Conservation (phyloP, 2,329 filamentous ascomycete genomes). For the Madurella mycetomatis region DNA sequence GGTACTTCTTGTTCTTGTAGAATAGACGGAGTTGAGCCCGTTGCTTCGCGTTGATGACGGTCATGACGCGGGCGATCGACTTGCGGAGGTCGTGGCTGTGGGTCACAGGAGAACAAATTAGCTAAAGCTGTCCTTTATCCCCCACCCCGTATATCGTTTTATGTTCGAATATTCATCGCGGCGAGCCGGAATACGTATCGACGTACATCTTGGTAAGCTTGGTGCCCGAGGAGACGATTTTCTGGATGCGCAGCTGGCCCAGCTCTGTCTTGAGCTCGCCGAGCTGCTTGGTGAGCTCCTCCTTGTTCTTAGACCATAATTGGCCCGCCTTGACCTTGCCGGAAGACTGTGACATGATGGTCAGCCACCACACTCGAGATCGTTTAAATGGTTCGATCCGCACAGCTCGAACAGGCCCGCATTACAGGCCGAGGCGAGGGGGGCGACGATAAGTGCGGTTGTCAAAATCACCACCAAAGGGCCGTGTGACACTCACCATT, state of each 20-base stretch:
- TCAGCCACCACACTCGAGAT: conserved; percentile 24
- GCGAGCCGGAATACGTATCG: conserved; percentile 16
- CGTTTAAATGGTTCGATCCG: conserved; percentile 8
- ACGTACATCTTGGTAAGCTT: conserved; percentile 98
- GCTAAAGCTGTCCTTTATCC: conserved; percentile 7
- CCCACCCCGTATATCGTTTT: neutral
- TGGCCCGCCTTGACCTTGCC: conserved; percentile 86
- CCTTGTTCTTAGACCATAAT: conserved; percentile 99
- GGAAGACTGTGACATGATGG: conserved; percentile 48
- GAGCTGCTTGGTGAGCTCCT: conserved; percentile 93
- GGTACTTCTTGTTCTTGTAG: conserved; percentile 99
- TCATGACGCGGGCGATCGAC: conserved; percentile 97
- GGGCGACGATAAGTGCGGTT: neutral
- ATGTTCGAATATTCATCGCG: neutral
- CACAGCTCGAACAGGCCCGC: conserved; percentile 33
- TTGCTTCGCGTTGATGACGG: conserved; percentile 99
- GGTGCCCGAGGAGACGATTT: conserved; percentile 90
- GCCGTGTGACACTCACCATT: conserved; percentile 23
- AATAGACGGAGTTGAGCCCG: conserved; percentile 95
- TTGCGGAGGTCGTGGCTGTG: conserved; percentile 96
- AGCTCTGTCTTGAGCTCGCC: conserved; percentile 95
- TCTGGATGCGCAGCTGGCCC: conserved; percentile 93
- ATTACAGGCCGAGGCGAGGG: conserved; percentile 8
- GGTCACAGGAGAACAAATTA: conserved; percentile 26
- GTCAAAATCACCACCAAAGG: conserved; percentile 1